Evolutionary conservation across 2,329 filamentous ascomycete genomes (phyloP), one percentile per base, ranked within the genome.

Genomic region (Didymella pomorum): DNA sequence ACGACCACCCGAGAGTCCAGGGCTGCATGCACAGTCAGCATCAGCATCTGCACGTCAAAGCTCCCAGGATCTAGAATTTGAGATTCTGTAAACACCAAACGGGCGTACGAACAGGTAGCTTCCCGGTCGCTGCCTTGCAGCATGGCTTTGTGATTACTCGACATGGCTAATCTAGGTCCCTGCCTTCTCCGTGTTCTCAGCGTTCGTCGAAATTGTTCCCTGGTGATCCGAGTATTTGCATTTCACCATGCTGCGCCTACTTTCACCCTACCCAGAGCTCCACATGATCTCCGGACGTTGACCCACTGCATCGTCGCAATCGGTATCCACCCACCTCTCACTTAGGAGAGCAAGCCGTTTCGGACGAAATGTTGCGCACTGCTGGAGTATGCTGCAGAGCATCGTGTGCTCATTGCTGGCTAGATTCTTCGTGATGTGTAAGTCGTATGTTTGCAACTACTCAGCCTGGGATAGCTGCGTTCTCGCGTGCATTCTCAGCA

Each of bases 401-500:
- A 42, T 58, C 41, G 46, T 26, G 41, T n/a, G 49, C 51, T 42
- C 20, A 4, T 47, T 10, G 55, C 41, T 50, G 56, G 57, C 63
- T 59, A 65, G 61, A 60, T 39, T 59, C 48, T 44, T 58, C 37
- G 53, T 60, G 55, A 48, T 64, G 62, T 44, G 58, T 67, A 65
- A 64, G 33, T 42, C 31, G 20, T n/a, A 14, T n/a, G 16, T 39
- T 4, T 16, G 26, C 33, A 14, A 39, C 28, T 45, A 23, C 52
- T 56, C 52, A 58, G 50, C 52, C 56, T 44, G 55, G 44, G 18
- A 47, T 46, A n/a, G 23, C 57, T 21, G 46, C 50, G 26, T 56
- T 61, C 84, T 83, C 88, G 79, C 92, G 88, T 69, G 90, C 92
- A 78, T 98, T 98, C 71, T 96, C 92, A 23, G 88, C 87, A 54